Base-by-base conservation (phyloP, 768 basidiomycete species). In the Sarcodon sp. region DNA sequence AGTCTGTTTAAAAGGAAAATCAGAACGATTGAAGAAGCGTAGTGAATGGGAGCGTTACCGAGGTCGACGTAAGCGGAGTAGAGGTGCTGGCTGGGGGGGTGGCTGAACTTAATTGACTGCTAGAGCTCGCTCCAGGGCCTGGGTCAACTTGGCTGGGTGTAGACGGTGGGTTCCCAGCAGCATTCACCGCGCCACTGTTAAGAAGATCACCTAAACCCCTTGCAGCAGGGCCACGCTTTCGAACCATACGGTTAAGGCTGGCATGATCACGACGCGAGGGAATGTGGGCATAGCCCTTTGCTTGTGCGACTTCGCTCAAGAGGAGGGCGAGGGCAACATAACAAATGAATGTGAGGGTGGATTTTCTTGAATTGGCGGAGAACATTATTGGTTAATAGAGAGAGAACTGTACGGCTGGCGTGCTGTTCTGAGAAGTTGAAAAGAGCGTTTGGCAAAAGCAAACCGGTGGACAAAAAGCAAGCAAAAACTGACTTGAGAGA, bases 331-430 rank as follows among this genome's bases (percentile, higher is more conserved):
- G 58, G 53, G 76, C 69, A 57, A 79, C 54, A 61, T 64, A 75
- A 59, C 78, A 67, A 73, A 87, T 59, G 73, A 87, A 69, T 57
- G 80, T 76, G 68, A 83, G 66, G 55, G 69, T 65, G 59, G 76
- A 58, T 56, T 65, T 68, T 59, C 62, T 62, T 56, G 64, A 54
- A 49, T 63, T 71, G 55, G 68, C 64, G 54, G 66, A 55, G 57
- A 72, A 66, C 80, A 82, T 85, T 63, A 58, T 59, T 59, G 47
- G 47, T 49, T 35, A 50, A 39, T 44, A 43, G 4, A 37, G 33
- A 45, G 46, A 13, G 33, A 15, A 44, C 41, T 6, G 49, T 38
- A 32, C 53, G 35, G n/a, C 31, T 11, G 27, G 35, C n/a, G 12
- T 33, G 43, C 9, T 36, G 47, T 35, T 36, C 39, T 33, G 51